Evolutionary conservation across 805 yeast species (phyloP).

Genomic region (Saturnispora hagleri): DNA sequence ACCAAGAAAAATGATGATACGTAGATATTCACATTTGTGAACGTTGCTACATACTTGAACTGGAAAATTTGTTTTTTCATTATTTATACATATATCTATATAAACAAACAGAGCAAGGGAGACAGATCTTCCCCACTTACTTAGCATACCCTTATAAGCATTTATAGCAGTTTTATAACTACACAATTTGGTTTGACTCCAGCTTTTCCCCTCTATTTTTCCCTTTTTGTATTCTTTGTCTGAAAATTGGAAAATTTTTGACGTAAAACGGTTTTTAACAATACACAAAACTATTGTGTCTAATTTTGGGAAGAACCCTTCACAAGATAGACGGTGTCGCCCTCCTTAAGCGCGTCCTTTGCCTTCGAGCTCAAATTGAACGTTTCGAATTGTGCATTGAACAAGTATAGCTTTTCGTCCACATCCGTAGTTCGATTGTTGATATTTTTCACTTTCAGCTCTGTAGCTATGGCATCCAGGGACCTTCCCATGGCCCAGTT

Average conservation of each 20-base stretch:
- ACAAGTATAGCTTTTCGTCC: neutral
- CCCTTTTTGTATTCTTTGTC: neutral
- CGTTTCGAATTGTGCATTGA: slow-evolving; percentile 9
- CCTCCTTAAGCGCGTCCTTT: slow-evolving; percentile 35
- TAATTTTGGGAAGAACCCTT: slow-evolving; percentile 29
- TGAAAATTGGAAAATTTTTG: neutral
- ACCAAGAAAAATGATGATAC: neutral
- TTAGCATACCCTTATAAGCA: neutral
- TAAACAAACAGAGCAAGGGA: neutral
- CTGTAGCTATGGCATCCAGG: slow-evolving; percentile 42
- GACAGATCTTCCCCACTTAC: neutral
- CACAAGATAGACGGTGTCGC: slow-evolving; percentile 44
- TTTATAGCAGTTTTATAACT: neutral
- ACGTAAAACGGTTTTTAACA: neutral
- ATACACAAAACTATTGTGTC: neutral
- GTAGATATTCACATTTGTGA: neutral
- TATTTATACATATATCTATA: neutral
- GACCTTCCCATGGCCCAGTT: slow-evolving; percentile 54
- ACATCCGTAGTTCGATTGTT: slow-evolving; percentile 30
- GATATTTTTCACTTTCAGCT: slow-evolving; percentile 37
- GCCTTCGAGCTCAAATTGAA: slow-evolving; percentile 27
- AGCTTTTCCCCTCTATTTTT: neutral
- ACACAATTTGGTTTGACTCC: neutral
- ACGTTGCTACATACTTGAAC: neutral
- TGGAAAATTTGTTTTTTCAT: neutral